Evolutionary conservation across 2,329 filamentous ascomycete species (phyloP).

Genomic region (Colletotrichum coccodes): DNA sequence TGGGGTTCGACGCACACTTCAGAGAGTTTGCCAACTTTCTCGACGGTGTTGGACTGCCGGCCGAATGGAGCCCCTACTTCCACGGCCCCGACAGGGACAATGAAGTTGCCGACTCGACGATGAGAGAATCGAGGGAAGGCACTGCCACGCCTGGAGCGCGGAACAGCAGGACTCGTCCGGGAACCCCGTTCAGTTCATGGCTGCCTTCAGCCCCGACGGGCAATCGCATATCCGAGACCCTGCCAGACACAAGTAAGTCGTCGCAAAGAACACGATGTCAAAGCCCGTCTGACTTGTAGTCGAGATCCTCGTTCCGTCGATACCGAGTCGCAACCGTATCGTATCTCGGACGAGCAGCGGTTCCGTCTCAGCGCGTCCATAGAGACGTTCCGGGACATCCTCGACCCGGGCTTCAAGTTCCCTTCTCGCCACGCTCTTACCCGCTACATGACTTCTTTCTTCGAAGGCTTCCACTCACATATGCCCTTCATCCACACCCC

Average conservation of each 20-base stretch:
- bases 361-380: slow-evolving; percentile 37
- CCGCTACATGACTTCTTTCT: slow-evolving; percentile 47
- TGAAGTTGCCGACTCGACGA: slow-evolving; percentile 35
- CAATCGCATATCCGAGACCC: slow-evolving; percentile 38
- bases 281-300: not conserved
- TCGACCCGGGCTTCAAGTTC: slow-evolving; percentile 43
- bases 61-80: slow-evolving; percentile 51
- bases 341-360: slow-evolving; percentile 47
- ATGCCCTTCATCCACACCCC: slow-evolving; percentile 50
- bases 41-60: slow-evolving; percentile 48
- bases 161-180: slow-evolving; percentile 36
- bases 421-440: slow-evolving; percentile 49
- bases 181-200: slow-evolving; percentile 50
- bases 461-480: slow-evolving; percentile 50
- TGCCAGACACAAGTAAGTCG: slow-evolving; percentile 36
- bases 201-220: slow-evolving; percentile 46
- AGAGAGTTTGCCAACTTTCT: slow-evolving; percentile 50
- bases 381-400: slow-evolving; percentile 40
- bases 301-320: slow-evolving; percentile 33
- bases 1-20: slow-evolving; percentile 45
- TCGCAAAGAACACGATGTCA: not conserved
- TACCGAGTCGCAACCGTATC: slow-evolving; percentile 35
- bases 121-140: slow-evolving; percentile 32
- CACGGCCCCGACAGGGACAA: slow-evolving; percentile 38
- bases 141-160: slow-evolving; percentile 22